These are phyloP conservation scores for Cladophialophora carrionii DNA, from an alignment of 2,329 filamentous ascomycete genomes.

Conservation along the genomic window DNA sequence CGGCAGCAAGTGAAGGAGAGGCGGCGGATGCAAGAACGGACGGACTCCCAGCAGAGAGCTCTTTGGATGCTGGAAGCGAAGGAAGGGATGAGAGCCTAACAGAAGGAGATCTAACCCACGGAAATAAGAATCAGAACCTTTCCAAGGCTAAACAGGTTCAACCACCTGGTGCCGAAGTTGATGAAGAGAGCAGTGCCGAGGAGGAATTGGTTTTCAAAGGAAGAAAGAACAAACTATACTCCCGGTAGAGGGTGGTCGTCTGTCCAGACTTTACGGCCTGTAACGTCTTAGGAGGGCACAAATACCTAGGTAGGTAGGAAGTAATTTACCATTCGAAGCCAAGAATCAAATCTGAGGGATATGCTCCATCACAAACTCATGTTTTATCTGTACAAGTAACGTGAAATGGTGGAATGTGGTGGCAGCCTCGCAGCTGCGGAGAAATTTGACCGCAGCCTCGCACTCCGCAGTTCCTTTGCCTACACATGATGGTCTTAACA, in stretches of 20 bases:
- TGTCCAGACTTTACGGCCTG: neutral
- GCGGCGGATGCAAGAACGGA: neutral
- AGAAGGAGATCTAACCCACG: neutral
- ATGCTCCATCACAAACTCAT: neutral
- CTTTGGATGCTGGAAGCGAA: neutral
- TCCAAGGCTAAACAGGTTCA: neutral
- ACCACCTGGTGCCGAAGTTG: neutral
- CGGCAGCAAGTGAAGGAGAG: neutral
- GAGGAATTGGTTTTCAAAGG: neutral
- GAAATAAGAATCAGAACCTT: neutral
- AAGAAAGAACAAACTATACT: neutral
- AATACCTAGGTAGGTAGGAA: too few relatives aligned
- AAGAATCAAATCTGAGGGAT: neutral
- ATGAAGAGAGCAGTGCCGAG: neutral
- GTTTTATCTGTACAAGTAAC: neutral
- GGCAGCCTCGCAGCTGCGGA: slow-evolving; percentile 12
- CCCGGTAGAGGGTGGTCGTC: neutral
- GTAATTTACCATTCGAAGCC: neutral
- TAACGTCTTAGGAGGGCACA: too few relatives aligned
- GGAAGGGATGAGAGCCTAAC: neutral
- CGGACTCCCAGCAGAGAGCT: neutral
- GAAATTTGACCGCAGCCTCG: slow-evolving; percentile 16
- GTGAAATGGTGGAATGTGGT: neutral
- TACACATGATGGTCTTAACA: neutral
- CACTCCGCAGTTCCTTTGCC: neutral